Percentiles rank a stretch among this genome's conserved stretches.
These are phyloP conservation scores for Albophoma yamanashiensis DNA, from an alignment of 2,329 filamentous ascomycete species.

Conservation along the genomic window DNA sequence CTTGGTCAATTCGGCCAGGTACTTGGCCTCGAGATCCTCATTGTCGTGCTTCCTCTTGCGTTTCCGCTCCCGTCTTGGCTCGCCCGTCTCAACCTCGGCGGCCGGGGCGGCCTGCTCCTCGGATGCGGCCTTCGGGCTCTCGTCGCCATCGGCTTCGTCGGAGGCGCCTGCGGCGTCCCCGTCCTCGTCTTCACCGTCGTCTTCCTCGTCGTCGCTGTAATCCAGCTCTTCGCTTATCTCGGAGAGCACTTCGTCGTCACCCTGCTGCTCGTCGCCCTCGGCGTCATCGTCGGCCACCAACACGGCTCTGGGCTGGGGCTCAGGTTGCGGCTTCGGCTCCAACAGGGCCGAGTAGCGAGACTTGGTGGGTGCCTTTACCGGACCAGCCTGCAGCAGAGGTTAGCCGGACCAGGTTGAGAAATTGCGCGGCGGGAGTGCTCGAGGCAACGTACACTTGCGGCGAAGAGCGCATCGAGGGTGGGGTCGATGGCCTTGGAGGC, in stretches of 20 bases:
- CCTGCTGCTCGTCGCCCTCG: slow-evolving; percentile 12
- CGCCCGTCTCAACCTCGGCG: slow-evolving; percentile 15
- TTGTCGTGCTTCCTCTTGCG: slow-evolving; percentile 58
- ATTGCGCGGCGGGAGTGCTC: neutral
- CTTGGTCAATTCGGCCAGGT: slow-evolving; percentile 54
- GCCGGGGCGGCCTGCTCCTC: slow-evolving; percentile 15
- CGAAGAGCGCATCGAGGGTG: slow-evolving; percentile 58
- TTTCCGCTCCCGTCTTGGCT: slow-evolving; percentile 40
- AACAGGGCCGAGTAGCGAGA: slow-evolving; percentile 31
- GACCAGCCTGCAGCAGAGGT: slow-evolving; percentile 32
- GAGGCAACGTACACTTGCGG: slow-evolving; percentile 52
- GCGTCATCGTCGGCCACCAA: slow-evolving; percentile 10
- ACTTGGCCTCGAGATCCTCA: slow-evolving; percentile 60
- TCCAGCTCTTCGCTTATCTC: slow-evolving; percentile 14
- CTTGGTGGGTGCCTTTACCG: slow-evolving; percentile 34
- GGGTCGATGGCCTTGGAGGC: slow-evolving; percentile 54
- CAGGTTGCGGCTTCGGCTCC: slow-evolving; percentile 21
- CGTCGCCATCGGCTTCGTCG: slow-evolving; percentile 17
- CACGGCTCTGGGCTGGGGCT: slow-evolving; percentile 7
- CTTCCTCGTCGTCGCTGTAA: slow-evolving; percentile 13
- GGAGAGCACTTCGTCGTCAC: slow-evolving; percentile 20
- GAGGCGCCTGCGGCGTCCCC: slow-evolving; percentile 15
- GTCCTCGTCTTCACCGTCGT: slow-evolving; percentile 13
- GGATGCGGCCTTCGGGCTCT: slow-evolving; percentile 7
- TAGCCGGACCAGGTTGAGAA: neutral